A percentile compares a stretch with the other conserved stretches of the same genome.
Conservation (phyloP, 495 filamentous ascomycete genomes). For the Xylaria grammica region DNA sequence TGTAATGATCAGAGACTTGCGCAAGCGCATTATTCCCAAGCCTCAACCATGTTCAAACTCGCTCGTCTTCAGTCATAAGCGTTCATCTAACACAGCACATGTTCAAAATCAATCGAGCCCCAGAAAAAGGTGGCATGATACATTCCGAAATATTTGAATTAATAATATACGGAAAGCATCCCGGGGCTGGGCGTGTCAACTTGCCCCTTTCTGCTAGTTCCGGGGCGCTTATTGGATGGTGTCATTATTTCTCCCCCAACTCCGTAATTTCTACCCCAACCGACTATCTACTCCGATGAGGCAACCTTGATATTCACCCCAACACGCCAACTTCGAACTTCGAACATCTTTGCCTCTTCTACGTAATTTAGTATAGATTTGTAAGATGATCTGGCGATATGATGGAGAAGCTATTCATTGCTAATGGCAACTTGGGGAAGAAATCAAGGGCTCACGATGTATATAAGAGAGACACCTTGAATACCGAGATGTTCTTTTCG, state of each 20-base stretch:
- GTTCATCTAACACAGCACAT: neutral
- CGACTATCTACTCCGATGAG: neutral
- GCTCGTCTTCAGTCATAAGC: too few relatives aligned
- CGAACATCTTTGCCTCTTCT: neutral
- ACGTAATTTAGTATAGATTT: neutral
- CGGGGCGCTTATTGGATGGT: constrained; percentile 1
- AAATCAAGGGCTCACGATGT: neutral
- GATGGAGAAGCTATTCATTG: neutral
- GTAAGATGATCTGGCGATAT: neutral
- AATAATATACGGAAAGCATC: neutral
- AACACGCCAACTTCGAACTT: neutral
- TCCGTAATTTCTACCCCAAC: constrained; percentile 5
- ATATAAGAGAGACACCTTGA: neutral
- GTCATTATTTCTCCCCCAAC: neutral
- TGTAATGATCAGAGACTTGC: too few relatives aligned
- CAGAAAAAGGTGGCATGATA: too few relatives aligned
- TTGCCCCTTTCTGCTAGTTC: constrained; percentile 3
- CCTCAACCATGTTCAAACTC: too few relatives aligned
- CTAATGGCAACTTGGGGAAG: neutral
- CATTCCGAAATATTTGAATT: neutral
- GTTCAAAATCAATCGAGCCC: too few relatives aligned
- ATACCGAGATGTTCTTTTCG: neutral
- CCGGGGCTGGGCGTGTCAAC: neutral
- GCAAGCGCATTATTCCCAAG: too few relatives aligned
- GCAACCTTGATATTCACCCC: constrained; percentile 17